Base-by-base conservation (phyloP, 371 early-diverging fungal genomes). In the Circinella minor region DNA sequence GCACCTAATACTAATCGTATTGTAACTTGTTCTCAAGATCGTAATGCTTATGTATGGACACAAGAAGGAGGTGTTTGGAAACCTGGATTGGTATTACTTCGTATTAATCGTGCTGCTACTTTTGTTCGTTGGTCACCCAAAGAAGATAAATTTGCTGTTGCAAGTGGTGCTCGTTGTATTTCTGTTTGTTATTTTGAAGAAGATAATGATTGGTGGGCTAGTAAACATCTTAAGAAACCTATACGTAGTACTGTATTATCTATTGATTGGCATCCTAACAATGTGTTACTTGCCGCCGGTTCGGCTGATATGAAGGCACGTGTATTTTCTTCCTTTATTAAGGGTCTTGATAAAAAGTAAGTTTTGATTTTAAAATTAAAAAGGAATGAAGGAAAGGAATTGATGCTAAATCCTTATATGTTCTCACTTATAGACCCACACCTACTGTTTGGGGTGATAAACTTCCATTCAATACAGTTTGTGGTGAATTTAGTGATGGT, bases 131-230 rank as follows among this genome's bases (percentile, higher is more conserved):
- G 99, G 99, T 93, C 93, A n/a, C 98, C 98, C 61, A 85, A 83
- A 61, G 98, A 97, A 83, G 90, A 96, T 85, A 99, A 99, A 89
- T 99, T 99, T 88, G 99, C 99, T 5, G 98, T 98, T 5, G 98
- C 94, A 27, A 93, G 94, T 63, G 97, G 98, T 59, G 92, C 98
- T 59, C 88, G 93, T 18, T 89, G 90, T 77, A 94, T 98, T 70
- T 89, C 96, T 1, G 89, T 99, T 60, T 97, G 98, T 74, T 97
- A 97, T 78, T 98, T 95, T 85, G 98, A 95, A 69, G 93, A 93
- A 79, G 96, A 94, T 72, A 94, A 94, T 74, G 93, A 97, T 79
- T 97, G 97, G 99, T 98, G 98, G 96, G 92, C 91, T 49, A 88
- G 92, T 74, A 96, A 96, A 84, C 98, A 97, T 75, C 78, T 98